Conservation (phyloP, 2,329 filamentous ascomycete species). For the Trichophyton verrucosum region DNA sequence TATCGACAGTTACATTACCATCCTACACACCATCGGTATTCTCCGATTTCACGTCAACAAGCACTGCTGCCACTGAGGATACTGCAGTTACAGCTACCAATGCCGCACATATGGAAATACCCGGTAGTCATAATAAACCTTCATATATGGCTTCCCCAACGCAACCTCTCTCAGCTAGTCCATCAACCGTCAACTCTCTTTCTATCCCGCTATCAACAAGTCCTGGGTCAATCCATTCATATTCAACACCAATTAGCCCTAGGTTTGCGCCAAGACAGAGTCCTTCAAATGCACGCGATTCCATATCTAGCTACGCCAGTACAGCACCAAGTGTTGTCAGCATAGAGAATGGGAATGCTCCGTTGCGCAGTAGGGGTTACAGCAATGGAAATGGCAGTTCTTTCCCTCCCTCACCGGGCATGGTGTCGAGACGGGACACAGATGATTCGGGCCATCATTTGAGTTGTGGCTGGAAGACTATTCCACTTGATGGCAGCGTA, state of each 20-base stretch:
- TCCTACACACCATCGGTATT: not conserved
- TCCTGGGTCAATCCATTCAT: not conserved
- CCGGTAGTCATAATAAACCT: not conserved
- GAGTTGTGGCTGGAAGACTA: not conserved
- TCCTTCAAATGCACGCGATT: not conserved
- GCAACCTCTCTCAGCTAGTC: not conserved
- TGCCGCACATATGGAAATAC: not conserved
- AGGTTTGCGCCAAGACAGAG: not conserved
- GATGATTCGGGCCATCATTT: not conserved
- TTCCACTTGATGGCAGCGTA: not conserved
- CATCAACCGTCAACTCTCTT: not conserved
- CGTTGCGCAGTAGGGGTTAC: not conserved
- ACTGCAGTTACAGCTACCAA: not conserved
- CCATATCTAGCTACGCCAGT: not conserved
- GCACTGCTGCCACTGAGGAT: not conserved
- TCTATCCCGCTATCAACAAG: not conserved
- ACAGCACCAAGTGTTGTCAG: not conserved
- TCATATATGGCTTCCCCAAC: not conserved
- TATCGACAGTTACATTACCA: not conserved
- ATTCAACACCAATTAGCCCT: not conserved
- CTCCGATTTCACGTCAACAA: not conserved
- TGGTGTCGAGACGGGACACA: not conserved
- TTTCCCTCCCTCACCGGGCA: not conserved
- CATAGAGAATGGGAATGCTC: not conserved
- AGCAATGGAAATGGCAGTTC: not conserved